Conservation (phyloP, 2,329 filamentous ascomycete species). For the Stachybotrys chartarum region DNA sequence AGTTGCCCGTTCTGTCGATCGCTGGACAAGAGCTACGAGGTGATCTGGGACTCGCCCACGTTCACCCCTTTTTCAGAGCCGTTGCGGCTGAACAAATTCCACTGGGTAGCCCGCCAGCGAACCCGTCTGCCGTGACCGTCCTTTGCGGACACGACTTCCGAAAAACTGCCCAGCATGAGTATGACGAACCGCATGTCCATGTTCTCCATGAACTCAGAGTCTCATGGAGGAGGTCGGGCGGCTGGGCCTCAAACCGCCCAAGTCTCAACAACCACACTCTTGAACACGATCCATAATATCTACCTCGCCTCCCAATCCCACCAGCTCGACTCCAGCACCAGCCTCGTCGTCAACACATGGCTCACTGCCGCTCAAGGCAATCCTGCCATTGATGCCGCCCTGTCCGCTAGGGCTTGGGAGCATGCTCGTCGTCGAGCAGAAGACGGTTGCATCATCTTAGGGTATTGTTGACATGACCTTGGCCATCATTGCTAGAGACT, state of each 20-base stretch:
- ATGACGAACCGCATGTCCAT: slow-evolving; percentile 63
- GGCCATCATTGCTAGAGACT: not conserved
- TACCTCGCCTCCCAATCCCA: slow-evolving; percentile 81
- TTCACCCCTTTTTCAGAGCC: slow-evolving; percentile 32
- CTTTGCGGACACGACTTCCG: slow-evolving; percentile 24
- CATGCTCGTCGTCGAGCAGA: slow-evolving; percentile 91
- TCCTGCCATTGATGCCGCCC: slow-evolving; percentile 67
- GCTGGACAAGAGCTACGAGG: not conserved
- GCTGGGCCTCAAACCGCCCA: slow-evolving; percentile 65
- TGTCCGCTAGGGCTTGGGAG: slow-evolving; percentile 86
- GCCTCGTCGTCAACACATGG: slow-evolving; percentile 93
- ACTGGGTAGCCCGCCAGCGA: not conserved
- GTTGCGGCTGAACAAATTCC: slow-evolving; percentile 1
- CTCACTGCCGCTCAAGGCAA: slow-evolving; percentile 69
- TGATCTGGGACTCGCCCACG: slow-evolving; percentile 42
- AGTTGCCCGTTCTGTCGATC: not conserved
- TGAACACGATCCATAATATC: slow-evolving; percentile 86
- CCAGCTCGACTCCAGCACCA: slow-evolving; percentile 80
- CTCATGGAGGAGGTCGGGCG: slow-evolving; percentile 48
- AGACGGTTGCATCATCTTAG: slow-evolving; percentile 86
- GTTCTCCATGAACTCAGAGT: slow-evolving; percentile 61
- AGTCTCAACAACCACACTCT: slow-evolving; percentile 84
- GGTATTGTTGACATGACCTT: slow-evolving; percentile 47
- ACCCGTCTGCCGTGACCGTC: slow-evolving; percentile 27
- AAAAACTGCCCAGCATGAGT: slow-evolving; percentile 9